These are phyloP conservation scores for Citrullus amarus DNA, from an alignment of 306 rosid genomes.

Conservation along the genomic window DNA sequence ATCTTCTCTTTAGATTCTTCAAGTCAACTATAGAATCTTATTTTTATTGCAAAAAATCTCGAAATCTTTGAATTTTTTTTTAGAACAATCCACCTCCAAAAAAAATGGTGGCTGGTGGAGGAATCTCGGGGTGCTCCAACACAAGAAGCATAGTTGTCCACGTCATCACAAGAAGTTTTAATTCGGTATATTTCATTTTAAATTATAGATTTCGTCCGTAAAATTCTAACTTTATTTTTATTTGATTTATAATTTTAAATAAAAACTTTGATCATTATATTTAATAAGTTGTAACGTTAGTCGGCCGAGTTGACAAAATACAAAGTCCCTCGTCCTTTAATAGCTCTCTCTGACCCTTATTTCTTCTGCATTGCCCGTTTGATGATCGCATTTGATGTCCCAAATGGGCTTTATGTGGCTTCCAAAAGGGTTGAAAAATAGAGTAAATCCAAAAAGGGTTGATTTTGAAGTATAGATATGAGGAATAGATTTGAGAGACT, in stretches of 20 bases:
- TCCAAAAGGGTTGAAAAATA: not conserved
- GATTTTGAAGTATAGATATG: no score
- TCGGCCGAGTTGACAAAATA: conserved; percentile 15
- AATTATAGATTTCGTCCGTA: no score
- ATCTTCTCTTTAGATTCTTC: no score
- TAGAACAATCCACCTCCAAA: not conserved
- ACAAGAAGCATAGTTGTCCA: not conserved
- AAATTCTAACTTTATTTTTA: no score
- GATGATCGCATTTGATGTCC: conserved; percentile 24
- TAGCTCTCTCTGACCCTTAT: conserved; percentile 17
- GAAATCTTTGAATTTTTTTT: not conserved
- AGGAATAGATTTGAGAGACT: no score
- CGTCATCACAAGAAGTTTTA: not conserved
- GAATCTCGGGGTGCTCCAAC: not conserved
- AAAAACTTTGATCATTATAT: no score
- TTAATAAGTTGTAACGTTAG: conserved; percentile 3
- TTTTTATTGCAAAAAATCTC: not conserved
- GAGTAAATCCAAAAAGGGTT: no score
- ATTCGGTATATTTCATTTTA: not conserved
- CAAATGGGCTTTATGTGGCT: conserved; percentile 15
- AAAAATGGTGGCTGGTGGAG: not conserved
- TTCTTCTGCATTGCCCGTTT: conserved; percentile 18
- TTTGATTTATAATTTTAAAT: no score
- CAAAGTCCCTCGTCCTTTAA: conserved; percentile 20
- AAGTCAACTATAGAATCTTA: not conserved